Percentiles rank a stretch among this genome's conserved stretches.
These are phyloP conservation scores for Tylopilus balloui DNA, from an alignment of 768 basidiomycete genomes.

Conservation along the genomic window DNA sequence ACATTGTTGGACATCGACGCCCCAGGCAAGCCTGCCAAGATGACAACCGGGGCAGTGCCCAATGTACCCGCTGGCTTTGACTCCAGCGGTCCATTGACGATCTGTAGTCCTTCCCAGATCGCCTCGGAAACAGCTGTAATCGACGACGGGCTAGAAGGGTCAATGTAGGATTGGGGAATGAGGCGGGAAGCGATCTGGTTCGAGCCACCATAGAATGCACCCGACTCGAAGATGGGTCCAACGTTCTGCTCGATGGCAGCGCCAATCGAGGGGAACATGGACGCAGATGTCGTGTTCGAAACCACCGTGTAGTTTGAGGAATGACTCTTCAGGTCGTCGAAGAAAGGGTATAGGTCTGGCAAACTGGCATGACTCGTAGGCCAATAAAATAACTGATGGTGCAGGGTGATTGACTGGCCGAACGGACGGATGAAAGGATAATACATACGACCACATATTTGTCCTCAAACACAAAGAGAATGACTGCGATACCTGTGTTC, in stretches of 20 bases:
- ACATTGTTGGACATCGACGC: background rate
- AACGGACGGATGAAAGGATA: background rate
- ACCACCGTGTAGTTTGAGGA: conserved; percentile 13
- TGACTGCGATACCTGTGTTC: conserved; percentile 9
- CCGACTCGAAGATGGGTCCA: conserved; percentile 10
- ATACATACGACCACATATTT: conserved; percentile 17
- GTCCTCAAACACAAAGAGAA: background rate
- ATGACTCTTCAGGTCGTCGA: conserved; percentile 13
- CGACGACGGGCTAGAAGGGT: conserved; percentile 11
- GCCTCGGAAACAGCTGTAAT: conserved; percentile 13
- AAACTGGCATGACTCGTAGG: background rate
- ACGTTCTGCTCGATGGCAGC: conserved; percentile 2
- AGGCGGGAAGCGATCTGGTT: conserved; percentile 16
- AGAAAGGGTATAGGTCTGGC: conserved; percentile 13
- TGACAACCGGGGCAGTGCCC: background rate
- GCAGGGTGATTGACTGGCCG: background rate
- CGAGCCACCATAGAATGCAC: conserved; percentile 12
- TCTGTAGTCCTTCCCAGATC: conserved; percentile 18
- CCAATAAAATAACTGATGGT: conserved; percentile 15
- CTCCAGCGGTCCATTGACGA: conserved; percentile 6
- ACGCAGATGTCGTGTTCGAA: conserved; percentile 9
- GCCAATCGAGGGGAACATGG: conserved; percentile 15
- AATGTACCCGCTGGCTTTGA: background rate
- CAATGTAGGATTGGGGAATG: conserved; percentile 13
- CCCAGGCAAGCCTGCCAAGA: conserved; percentile 5